Percentiles rank a stretch among this genome's conserved stretches.
Conservation (phyloP, 2,329 filamentous ascomycete species). For the Xylaria sp. region DNA sequence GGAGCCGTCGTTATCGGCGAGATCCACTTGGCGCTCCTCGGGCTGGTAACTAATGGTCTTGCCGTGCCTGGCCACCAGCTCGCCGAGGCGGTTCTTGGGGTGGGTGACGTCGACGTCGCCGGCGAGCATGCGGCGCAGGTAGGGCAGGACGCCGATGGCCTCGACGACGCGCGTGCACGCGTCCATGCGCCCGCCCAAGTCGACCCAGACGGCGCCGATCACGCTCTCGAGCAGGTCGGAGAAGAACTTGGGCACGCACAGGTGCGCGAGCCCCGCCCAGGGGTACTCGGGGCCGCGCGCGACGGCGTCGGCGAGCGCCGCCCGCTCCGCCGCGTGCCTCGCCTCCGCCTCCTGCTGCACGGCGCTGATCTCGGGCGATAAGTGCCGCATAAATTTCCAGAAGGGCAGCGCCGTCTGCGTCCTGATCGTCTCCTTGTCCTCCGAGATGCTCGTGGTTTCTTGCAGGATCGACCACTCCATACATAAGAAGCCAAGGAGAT, state of each 20-base stretch:
- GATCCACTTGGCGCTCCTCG: conserved; percentile 31
- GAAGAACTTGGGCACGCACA: conserved; percentile 75
- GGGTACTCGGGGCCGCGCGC: conserved; percentile 62
- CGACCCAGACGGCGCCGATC: conserved; percentile 82
- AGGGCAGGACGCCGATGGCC: conserved; percentile 65
- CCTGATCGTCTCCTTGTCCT: conserved; percentile 30
- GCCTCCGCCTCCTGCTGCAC: conserved; percentile 48
- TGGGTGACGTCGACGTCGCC: conserved; percentile 61
- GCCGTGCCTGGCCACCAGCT: conserved; percentile 48
- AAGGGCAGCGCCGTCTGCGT: conserved; percentile 49
- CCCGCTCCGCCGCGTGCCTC: conserved; percentile 53
- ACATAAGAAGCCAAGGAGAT: conserved; percentile 77
- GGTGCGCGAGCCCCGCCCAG: conserved; percentile 70
- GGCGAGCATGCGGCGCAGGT: conserved; percentile 63
- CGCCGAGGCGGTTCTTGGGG: conserved; percentile 70
- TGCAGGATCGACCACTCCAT: conserved; percentile 57
- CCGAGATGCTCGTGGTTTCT: conserved; percentile 33
- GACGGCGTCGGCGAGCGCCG: conserved; percentile 55
- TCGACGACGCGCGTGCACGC: conserved; percentile 64
- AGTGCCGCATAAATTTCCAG: conserved; percentile 72
- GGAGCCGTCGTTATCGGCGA: conserved; percentile 25
- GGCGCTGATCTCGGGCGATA: conserved; percentile 48
- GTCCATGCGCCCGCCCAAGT: conserved; percentile 63
- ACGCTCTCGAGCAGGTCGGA: conserved; percentile 83
- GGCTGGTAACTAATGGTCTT: conserved; percentile 58